Base-by-base conservation (phyloP, 1,284 basidiomycete genomes). In the Trametes sp. region DNA sequence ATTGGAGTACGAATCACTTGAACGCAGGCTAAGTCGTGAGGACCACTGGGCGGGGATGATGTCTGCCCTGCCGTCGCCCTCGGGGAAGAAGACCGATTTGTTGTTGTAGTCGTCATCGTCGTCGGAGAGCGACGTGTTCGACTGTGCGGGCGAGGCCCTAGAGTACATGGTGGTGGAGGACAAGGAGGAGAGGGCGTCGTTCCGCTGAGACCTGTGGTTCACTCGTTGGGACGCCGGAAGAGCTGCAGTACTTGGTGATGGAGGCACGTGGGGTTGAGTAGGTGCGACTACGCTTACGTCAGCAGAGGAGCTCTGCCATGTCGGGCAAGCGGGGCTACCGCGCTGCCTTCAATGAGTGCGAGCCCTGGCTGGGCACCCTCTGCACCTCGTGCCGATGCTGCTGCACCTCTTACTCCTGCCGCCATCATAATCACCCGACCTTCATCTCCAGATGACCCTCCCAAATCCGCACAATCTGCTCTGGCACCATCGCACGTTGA, bases 41-140 rank as follows among this genome's bases (percentile, higher is more conserved):
- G 86, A 80, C 90, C 90, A 92, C 72, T 87, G 87, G 36, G 88
- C 88, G 23, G 87, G 87, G 2, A 84, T 82, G 53, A 84, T 77
- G 59, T 81, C 77, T 55, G 78, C 72, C 59, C 80, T 77, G 51
- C 75, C 70, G 46, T 77, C 76, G 24, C 80, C 76, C 38, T 67
- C 63, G 19, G 54, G 61, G 69, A 83, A 85, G 66, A 85, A 83
- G 48, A 81, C 74, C 41, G 85, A 86, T 64, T 83, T 61, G 42
- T 49, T 81, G 49, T 79, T 80, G 62, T 76, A 77, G 64, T 87
- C 83, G 52, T 88, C 84, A 67, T 89, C 88, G 74, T 88, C 84
- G 70, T 87, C 87, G 57, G 90, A 84, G 51, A 84, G 74, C 8
- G 84, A 85, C 26, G 80, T 83, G 26, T 75, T 80, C 5, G 82